phyloP scores from a whole-genome alignment of 306 rosid genomes.

The Gynostemma pentaphyllum region DNA sequence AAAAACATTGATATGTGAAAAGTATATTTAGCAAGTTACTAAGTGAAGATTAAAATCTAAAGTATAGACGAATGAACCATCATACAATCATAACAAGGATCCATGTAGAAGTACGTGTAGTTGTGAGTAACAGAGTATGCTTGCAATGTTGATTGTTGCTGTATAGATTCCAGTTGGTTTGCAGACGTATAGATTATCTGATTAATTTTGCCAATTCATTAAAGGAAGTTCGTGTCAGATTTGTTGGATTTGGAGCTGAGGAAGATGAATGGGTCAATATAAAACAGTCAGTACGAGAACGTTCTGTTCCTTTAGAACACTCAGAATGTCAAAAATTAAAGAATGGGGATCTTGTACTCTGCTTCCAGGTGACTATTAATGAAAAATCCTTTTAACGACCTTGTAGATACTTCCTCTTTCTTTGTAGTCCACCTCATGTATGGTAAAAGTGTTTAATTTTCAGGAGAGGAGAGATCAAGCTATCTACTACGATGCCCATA shows the following conservation, averaged over 20 bases:
- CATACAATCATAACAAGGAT: too few species aligned
- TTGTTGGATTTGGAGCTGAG: slow-evolving; percentile 81
- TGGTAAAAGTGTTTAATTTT: slow-evolving; percentile 8
- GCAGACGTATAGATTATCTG: slow-evolving; percentile 8
- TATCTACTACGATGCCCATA: slow-evolving; percentile 70
- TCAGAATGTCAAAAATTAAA: slow-evolving; percentile 60
- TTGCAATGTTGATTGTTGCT: background rate
- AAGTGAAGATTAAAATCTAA: too few species aligned
- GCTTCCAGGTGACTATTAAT: slow-evolving; percentile 63
- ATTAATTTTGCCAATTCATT: slow-evolving; percentile 40
- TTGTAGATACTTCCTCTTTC: background rate
- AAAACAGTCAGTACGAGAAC: slow-evolving; percentile 60
- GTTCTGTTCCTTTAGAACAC: slow-evolving; percentile 69
- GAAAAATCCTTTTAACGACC: background rate
- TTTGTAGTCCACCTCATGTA: slow-evolving; percentile 3
- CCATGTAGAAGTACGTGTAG: background rate
- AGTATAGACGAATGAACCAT: too few species aligned
- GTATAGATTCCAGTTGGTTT: background rate
- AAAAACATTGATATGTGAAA: too few species aligned
- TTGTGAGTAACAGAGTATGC: background rate
- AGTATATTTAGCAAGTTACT: too few species aligned
- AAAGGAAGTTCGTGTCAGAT: slow-evolving; percentile 94
- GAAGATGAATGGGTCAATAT: slow-evolving; percentile 88
- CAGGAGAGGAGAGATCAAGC: slow-evolving; percentile 90
- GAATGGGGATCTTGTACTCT: slow-evolving; percentile 65